These are phyloP conservation scores for Boletus sp. DNA, from an alignment of 768 basidiomycete species.

Conservation along the genomic window DNA sequence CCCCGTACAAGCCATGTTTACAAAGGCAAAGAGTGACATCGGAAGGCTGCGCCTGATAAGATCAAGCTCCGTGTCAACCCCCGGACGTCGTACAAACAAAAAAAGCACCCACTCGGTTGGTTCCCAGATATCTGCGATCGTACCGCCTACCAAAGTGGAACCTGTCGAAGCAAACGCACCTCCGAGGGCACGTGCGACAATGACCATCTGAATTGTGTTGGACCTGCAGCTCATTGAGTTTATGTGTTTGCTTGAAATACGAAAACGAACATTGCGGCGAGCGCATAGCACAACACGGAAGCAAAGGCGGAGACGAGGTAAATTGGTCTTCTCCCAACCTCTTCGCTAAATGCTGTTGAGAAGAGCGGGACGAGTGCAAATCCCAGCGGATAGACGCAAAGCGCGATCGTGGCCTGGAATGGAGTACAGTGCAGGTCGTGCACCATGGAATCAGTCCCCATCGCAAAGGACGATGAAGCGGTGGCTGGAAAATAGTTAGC, in stretches of 20 bases:
- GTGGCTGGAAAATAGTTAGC: slow-evolving; percentile 38
- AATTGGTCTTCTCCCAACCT: slow-evolving; percentile 60
- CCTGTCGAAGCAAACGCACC: slow-evolving; percentile 65
- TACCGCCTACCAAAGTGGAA: slow-evolving; percentile 68
- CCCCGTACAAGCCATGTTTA: slow-evolving; percentile 59
- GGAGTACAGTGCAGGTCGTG: slow-evolving; percentile 40
- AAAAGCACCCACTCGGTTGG: slow-evolving; percentile 48
- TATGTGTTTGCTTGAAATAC: not conserved
- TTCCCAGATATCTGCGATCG: slow-evolving; percentile 64
- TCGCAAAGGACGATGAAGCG: slow-evolving; percentile 47
- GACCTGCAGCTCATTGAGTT: slow-evolving; percentile 24
- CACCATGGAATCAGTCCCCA: slow-evolving; percentile 56
- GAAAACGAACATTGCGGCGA: slow-evolving; percentile 23
- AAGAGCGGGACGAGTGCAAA: slow-evolving; percentile 62
- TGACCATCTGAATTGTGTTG: slow-evolving; percentile 51
- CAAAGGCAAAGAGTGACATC: slow-evolving; percentile 67
- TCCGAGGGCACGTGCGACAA: slow-evolving; percentile 57
- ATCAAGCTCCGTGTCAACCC: not conserved
- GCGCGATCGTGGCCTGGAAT: slow-evolving; percentile 45
- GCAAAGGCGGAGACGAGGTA: slow-evolving; percentile 50
- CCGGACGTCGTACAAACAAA: not conserved
- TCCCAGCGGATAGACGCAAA: slow-evolving; percentile 54
- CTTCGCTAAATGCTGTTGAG: slow-evolving; percentile 66
- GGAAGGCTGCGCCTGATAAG: slow-evolving; percentile 60
- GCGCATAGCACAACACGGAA: slow-evolving; percentile 41